phyloP scores from a whole-genome alignment of 257 asterid species.

The Solanum okadae region DNA sequence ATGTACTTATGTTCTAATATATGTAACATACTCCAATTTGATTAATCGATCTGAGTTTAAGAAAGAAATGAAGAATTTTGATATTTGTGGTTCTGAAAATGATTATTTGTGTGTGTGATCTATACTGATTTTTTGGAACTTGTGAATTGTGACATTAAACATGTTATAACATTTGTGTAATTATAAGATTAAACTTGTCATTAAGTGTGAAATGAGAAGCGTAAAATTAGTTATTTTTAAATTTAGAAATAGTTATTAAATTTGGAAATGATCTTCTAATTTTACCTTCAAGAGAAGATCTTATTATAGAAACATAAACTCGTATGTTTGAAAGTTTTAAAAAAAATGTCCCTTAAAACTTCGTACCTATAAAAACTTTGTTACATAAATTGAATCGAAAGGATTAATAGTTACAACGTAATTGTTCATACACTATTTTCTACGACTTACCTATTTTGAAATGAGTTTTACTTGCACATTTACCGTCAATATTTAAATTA shows the following conservation, averaged over 20 bases:
- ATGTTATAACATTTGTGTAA: neutral
- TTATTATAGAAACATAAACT: neutral
- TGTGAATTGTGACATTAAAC: neutral
- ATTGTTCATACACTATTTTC: neutral
- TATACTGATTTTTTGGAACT: no score
- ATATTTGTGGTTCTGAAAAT: no score
- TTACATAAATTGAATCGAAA: neutral
- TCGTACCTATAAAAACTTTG: neutral
- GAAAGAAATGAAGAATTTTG: no score
- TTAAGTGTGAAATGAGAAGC: neutral
- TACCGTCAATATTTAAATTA: no score
- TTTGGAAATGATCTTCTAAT: neutral
- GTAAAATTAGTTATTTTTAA: no score
- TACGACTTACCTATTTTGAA: neutral
- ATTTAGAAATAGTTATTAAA: neutral
- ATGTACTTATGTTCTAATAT: neutral
- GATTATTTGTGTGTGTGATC: neutral
- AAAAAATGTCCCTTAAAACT: neutral
- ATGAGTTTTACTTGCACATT: neutral
- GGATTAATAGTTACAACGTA: neutral
- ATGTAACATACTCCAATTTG: neutral
- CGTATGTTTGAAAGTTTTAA: no score
- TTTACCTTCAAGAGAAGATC: neutral
- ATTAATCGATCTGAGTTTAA: no score
- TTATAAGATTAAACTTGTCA: neutral